Conservation (phyloP, 2,329 filamentous ascomycete genomes). For the Aureobasidium sp. region DNA sequence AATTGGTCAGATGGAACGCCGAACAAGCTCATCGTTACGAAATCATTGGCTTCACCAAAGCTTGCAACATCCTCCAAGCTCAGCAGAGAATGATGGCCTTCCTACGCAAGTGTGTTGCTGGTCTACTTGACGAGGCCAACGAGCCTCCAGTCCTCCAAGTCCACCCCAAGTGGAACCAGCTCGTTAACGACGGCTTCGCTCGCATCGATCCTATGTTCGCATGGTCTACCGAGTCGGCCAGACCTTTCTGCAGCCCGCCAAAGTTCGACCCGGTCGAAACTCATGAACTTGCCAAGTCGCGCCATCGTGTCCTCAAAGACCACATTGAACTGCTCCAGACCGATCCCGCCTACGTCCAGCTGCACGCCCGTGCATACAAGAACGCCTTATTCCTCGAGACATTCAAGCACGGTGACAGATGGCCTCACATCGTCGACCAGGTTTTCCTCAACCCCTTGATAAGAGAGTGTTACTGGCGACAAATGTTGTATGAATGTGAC, state of each 20-base stretch:
- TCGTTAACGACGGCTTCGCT: not conserved
- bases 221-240: not conserved
- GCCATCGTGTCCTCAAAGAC: conserved; percentile 1
- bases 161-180: not conserved
- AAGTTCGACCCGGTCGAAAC: not conserved
- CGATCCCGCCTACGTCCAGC: conserved; percentile 1
- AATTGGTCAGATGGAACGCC: conserved; percentile 12
- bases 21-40: conserved; percentile 12
- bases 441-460: not conserved
- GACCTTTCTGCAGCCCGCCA: not conserved
- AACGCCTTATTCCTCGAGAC: not conserved
- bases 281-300: not conserved
- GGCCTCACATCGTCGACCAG: not conserved
- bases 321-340: not conserved
- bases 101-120: not conserved
- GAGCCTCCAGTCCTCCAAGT: not conserved
- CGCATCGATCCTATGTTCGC: not conserved
- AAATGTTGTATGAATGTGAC: not conserved
- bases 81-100: conserved; percentile 9
- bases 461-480: conserved; percentile 1
- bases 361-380: not conserved
- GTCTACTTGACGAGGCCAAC: not conserved
- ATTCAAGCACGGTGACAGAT: not conserved
- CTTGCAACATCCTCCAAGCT: not conserved
- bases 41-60: conserved; percentile 15